Evolutionary conservation across 2,329 filamentous ascomycete species (phyloP).

Genomic region (Mollisiaceae sp.): DNA sequence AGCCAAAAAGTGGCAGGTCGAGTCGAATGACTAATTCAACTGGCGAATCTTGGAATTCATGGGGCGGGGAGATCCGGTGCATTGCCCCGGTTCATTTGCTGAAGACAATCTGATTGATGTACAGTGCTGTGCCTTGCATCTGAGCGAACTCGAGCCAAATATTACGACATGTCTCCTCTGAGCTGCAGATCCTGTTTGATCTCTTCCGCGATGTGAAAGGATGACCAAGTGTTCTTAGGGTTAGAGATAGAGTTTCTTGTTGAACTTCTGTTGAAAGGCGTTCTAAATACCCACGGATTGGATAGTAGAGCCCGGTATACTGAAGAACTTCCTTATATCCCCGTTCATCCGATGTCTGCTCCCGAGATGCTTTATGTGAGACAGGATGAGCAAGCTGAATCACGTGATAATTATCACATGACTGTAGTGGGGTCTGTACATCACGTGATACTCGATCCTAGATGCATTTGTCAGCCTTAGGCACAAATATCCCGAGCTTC

Average conservation of each 20-base stretch:
- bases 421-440: no score
- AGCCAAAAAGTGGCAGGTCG: not conserved
- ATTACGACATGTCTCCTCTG: slow-evolving; percentile 17
- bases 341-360: slow-evolving; percentile 5
- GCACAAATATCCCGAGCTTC: not conserved
- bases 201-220: not conserved
- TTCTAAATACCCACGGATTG: not conserved
- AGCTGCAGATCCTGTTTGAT: slow-evolving; percentile 16
- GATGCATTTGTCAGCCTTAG: not conserved
- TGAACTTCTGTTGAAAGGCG: not conserved
- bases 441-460: not conserved
- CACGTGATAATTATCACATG: no score
- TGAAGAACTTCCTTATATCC: not conserved
- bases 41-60: slow-evolving; percentile 6
- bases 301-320: not conserved
- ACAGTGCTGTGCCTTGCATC: slow-evolving; percentile 19
- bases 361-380: not conserved
- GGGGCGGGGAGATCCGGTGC: slow-evolving; percentile 17
- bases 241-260: not conserved
- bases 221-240: not conserved
- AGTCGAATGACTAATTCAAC: not conserved
- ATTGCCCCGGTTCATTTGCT: slow-evolving; percentile 2
- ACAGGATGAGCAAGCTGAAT: not conserved
- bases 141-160: slow-evolving; percentile 13
- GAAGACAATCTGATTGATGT: slow-evolving; percentile 12